phyloP scores from a whole-genome alignment of 73 alveolate species.

The Paramecium bursaria region DNA sequence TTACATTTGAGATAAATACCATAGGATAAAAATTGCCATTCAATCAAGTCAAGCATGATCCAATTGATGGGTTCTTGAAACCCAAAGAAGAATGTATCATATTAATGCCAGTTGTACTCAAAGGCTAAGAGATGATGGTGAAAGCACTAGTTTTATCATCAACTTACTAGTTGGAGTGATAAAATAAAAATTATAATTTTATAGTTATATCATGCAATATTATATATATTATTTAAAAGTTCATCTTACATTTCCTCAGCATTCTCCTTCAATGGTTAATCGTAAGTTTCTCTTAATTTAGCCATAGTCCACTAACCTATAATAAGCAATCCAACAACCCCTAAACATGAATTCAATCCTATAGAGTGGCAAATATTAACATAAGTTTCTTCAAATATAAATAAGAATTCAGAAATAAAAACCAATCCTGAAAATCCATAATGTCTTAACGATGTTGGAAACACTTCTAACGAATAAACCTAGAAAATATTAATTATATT shows the following conservation, averaged over 20 bases:
- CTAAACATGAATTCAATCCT: slow-evolving; percentile 18
- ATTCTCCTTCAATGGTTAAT: slow-evolving; percentile 24
- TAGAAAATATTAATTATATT: not conserved
- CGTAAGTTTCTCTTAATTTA: slow-evolving; percentile 53
- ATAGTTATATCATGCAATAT: slow-evolving; percentile 34
- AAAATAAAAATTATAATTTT: too few species aligned
- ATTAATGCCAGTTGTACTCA: slow-evolving; percentile 90
- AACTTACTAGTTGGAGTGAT: slow-evolving; percentile 42
- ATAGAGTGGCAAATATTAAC: slow-evolving; percentile 9
- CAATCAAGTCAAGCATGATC: slow-evolving; percentile 89
- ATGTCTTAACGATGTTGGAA: slow-evolving; percentile 54
- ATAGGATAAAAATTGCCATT: slow-evolving; percentile 92
- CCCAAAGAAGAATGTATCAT: slow-evolving; percentile 88
- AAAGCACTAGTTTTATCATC: slow-evolving; percentile 77
- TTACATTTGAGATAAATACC: slow-evolving; percentile 79
- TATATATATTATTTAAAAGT: slow-evolving; percentile 33
- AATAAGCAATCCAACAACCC: not conserved
- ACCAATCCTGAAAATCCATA: slow-evolving; percentile 19
- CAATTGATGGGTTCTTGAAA: slow-evolving; percentile 96
- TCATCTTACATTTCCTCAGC: slow-evolving; percentile 53
- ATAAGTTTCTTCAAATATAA: slow-evolving; percentile 23
- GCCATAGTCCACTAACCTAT: slow-evolving; percentile 7
- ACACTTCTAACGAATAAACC: slow-evolving; percentile 41
- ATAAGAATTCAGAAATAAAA: slow-evolving; percentile 18
- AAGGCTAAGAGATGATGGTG: slow-evolving; percentile 78